Evolutionary conservation across 2,329 filamentous ascomycete genomes (phyloP).

Genomic region (Verticillium tricorpus): DNA sequence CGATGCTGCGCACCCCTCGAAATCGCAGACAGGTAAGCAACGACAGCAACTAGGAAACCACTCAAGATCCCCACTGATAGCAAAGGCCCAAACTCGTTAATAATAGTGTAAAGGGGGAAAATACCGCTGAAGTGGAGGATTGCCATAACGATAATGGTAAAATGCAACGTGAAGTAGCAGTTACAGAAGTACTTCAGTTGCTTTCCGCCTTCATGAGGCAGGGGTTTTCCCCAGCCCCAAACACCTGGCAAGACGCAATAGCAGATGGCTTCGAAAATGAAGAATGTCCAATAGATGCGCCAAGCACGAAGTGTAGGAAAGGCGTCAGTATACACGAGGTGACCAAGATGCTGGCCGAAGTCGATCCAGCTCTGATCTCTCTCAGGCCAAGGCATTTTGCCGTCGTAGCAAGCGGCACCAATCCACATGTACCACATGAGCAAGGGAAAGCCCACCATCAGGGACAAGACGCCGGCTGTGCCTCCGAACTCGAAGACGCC

Average conservation of each 20-base stretch:
- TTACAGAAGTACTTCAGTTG: slow-evolving; percentile 95
- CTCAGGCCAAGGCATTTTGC: too few relatives aligned
- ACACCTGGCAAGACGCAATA: slow-evolving; percentile 87
- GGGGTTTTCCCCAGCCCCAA: slow-evolving; percentile 80
- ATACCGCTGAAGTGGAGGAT: slow-evolving; percentile 74
- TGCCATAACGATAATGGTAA: slow-evolving; percentile 69
- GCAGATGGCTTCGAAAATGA: slow-evolving; percentile 75
- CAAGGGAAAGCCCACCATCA: too few relatives aligned
- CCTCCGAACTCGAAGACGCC: too few relatives aligned
- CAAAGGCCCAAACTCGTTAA: slow-evolving; percentile 92
- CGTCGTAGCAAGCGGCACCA: too few relatives aligned
- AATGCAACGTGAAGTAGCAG: slow-evolving; percentile 80
- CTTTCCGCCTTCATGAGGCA: slow-evolving; percentile 76
- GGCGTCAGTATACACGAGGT: slow-evolving; percentile 73
- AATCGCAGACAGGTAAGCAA: slow-evolving; percentile 83
- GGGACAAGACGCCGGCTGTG: too few relatives aligned
- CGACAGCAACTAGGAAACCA: slow-evolving; percentile 77
- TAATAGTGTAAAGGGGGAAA: slow-evolving; percentile 85
- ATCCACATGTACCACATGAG: too few relatives aligned
- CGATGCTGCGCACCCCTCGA: slow-evolving; percentile 79
- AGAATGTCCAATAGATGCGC: slow-evolving; percentile 92
- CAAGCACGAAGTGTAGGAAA: slow-evolving; percentile 81
- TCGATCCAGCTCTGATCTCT: too few relatives aligned
- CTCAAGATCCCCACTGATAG: slow-evolving; percentile 91
- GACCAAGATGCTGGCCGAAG: too few relatives aligned